These are phyloP conservation scores for Cadophora malorum DNA, from an alignment of 2,329 filamentous ascomycete genomes.

Conservation along the genomic window DNA sequence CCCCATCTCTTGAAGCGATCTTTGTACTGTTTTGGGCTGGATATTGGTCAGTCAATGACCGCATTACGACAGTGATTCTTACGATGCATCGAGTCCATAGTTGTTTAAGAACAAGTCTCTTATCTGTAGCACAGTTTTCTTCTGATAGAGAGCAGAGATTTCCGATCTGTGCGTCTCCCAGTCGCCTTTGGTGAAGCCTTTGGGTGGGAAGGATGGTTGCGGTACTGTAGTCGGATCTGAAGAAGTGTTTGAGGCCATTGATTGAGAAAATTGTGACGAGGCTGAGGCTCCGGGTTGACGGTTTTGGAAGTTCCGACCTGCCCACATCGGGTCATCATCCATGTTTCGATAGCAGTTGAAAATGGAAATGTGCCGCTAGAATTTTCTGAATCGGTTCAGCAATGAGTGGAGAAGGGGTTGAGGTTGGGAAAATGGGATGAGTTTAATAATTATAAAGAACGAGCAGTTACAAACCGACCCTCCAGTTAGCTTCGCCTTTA, in stretches of 20 bases:
- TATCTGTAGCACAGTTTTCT: neutral
- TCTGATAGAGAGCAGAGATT: neutral
- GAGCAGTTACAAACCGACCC: neutral
- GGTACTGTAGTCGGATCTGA: too few species aligned
- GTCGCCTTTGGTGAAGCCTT: constrained; percentile 1
- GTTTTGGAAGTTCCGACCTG: neutral
- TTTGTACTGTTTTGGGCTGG: neutral
- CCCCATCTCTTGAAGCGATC: neutral
- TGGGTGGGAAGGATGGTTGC: neutral
- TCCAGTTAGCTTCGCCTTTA: neutral
- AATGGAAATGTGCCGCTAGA: too few species aligned
- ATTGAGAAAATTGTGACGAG: neutral
- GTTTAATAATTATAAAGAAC: neutral
- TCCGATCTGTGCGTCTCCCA: neutral
- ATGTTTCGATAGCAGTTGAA: too few species aligned
- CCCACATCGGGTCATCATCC: neutral
- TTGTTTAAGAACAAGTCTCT: neutral
- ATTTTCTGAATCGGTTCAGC: too few species aligned
- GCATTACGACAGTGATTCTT: too few species aligned
- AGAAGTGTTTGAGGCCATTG: too few species aligned
- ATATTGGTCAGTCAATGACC: too few species aligned
- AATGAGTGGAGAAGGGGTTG: too few species aligned
- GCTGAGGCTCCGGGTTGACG: neutral
- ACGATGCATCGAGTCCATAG: constrained; percentile 12
- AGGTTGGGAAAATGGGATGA: too few species aligned